Percentiles rank a stretch among this genome's conserved stretches.
Evolutionary conservation across 2,329 filamentous ascomycete genomes (phyloP).

Genomic region (Aureobasidium sp.): DNA sequence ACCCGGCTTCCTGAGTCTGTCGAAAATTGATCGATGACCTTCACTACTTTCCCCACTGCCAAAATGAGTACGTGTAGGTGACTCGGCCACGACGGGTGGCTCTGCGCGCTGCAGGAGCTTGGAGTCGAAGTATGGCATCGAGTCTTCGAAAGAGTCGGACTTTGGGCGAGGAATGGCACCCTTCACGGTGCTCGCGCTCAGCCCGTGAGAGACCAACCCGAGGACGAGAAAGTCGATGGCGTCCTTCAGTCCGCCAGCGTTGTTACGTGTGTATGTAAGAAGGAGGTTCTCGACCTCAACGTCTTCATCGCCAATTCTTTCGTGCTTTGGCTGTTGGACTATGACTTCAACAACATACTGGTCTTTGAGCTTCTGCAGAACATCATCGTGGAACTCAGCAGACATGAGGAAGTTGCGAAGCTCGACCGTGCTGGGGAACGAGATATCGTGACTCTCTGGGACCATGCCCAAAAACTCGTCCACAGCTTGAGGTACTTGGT

Average conservation of each 20-base stretch:
- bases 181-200: conserved; percentile 81
- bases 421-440: conserved; percentile 66
- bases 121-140: conserved; percentile 91
- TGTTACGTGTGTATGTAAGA: conserved; percentile 80
- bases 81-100: conserved; percentile 67
- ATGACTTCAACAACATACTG: conserved; percentile 88
- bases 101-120: conserved; percentile 92
- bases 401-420: conserved; percentile 76
- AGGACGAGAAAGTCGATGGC: conserved; percentile 90
- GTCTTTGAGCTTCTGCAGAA: conserved; percentile 73
- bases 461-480: conserved; percentile 98
- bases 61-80: conserved; percentile 77
- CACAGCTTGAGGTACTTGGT: conserved; percentile 93
- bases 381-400: conserved; percentile 67
- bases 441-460: conserved; percentile 86
- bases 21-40: conserved; percentile 75
- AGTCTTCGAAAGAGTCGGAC: conserved; percentile 97
- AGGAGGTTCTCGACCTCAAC: conserved; percentile 36
- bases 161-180: conserved; percentile 96
- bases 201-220: conserved; percentile 74
- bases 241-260: conserved; percentile 88
- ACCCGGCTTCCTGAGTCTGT: conserved; percentile 86
- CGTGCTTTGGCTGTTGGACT: conserved; percentile 46
- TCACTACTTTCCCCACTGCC: conserved; percentile 59
- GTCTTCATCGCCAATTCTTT: conserved; percentile 33